These are phyloP conservation scores for Penicillium antarcticum DNA, from an alignment of 495 filamentous ascomycete genomes.

Conservation along the genomic window DNA sequence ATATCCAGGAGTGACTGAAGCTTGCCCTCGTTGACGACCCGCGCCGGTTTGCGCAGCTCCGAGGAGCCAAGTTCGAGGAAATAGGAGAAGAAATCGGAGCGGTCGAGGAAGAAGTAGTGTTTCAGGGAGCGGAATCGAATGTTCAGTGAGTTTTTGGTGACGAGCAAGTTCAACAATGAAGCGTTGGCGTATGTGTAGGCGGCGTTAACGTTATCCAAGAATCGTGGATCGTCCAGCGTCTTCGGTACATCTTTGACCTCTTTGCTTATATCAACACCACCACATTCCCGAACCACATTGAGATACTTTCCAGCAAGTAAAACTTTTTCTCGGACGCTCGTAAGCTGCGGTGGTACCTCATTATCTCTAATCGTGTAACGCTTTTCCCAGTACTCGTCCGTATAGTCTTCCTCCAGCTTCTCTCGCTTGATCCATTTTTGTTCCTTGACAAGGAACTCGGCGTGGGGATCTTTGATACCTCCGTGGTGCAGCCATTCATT, in stretches of 20 bases:
- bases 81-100: constrained; percentile 96
- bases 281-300: constrained; percentile 95
- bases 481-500: constrained; percentile 99
- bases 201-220: constrained; percentile 90
- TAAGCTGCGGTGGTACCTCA: constrained; percentile 89
- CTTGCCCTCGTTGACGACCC: constrained; percentile 84
- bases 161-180: constrained; percentile 83
- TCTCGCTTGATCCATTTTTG: constrained; percentile 93
- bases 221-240: constrained; percentile 84
- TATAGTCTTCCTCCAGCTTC: constrained; percentile 90
- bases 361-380: constrained; percentile 89
- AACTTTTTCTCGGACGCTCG: constrained; percentile 89
- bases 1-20: constrained; percentile 92
- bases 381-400: constrained; percentile 98
- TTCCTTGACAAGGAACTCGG: constrained; percentile 91
- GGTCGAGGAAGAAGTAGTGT: constrained; percentile 98
- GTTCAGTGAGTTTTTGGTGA: constrained; percentile 89
- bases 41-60: constrained; percentile 83
- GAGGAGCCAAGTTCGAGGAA: constrained; percentile 88
- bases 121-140: constrained; percentile 85
- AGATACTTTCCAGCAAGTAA: constrained; percentile 95
- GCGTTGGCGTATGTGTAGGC: constrained; percentile 96
- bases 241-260: constrained; percentile 82
- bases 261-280: constrained; percentile 91
- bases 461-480: constrained; percentile 89